Base-by-base conservation (phyloP, 139 green algal species). In the Trebouxia sp. region DNA sequence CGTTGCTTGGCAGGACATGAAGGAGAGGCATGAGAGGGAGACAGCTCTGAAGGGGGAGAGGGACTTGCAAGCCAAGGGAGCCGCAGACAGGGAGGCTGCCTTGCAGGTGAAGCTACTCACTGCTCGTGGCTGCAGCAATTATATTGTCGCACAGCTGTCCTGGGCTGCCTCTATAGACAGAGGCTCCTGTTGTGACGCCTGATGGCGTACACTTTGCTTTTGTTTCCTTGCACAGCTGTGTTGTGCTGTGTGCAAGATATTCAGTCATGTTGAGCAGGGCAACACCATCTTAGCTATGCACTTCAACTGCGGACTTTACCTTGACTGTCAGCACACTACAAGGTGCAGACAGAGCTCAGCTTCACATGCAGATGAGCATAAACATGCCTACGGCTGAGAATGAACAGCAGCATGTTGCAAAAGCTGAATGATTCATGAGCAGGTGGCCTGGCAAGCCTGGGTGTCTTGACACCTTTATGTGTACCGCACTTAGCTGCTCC, bases 21-120 rank as follows among this genome's bases (percentile, higher is more conserved):
- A 77, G 55, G 56, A 81, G 75, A 50, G 30, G 28, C 62, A 85
- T 37, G 78, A 84, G 78, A 79, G 66, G 8, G 81, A 85, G 48
- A 66, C 76, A n/a, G 9, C 47, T 55, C 58, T 37, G 72, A 77
- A 67, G 76, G 45, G 28, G 75, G 72, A 37, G 70, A 70, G 74
- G 11, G 78, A 55, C 20, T 22, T 55, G 28, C 32, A 55, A 42
- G 56, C 51, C 30, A 76, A 67, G 37, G 75, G 45, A 32, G 74
- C 45, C 30, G 50, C 48, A 48, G 47, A 79, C 30, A 38, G 50
- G 20, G 47, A 62, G 28, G 74, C 74, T 45, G 74, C 45, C 22
- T 11, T 66, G 0, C 69, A 28, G 69, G 69, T 56, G 41, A 55
- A 10, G n/a, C n/a, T n/a, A n/a, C n/a, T n/a, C n/a, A n/a, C n/a